These are phyloP conservation scores for Euryodendron excelsum DNA, from an alignment of 148 eudicot species.

Conservation along the genomic window DNA sequence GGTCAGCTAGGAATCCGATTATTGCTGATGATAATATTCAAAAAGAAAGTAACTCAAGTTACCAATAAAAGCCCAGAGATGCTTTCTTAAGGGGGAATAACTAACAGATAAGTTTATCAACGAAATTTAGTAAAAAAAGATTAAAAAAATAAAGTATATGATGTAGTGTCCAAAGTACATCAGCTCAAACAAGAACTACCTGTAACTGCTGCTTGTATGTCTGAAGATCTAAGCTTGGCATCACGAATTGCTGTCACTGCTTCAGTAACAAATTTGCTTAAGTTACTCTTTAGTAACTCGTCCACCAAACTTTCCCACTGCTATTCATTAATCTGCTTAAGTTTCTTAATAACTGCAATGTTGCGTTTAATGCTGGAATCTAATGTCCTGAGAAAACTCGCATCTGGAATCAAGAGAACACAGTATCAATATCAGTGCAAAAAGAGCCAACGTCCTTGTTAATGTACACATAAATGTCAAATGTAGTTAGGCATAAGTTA, in stretches of 20 bases:
- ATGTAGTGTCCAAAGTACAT: neutral
- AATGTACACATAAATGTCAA: too few species aligned
- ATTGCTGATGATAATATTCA: neutral
- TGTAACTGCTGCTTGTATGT: constrained; percentile 96
- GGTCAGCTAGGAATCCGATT: neutral
- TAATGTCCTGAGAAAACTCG: constrained; percentile 71
- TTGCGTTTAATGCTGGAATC: constrained; percentile 98
- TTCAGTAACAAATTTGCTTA: constrained; percentile 97
- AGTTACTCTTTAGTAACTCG: constrained; percentile 82
- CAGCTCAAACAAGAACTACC: constrained; percentile 37
- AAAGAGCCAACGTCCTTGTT: neutral
- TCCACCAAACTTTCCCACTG: constrained; percentile 94
- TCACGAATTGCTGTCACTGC: constrained; percentile 94
- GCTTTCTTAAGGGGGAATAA: neutral
- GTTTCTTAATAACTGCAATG: constrained; percentile 96
- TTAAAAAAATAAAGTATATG: neutral
- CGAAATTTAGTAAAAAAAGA: neutral
- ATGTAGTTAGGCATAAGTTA: too few species aligned
- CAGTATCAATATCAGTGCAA: constrained; percentile 1
- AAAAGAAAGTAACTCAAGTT: neutral
- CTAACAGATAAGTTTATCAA: neutral
- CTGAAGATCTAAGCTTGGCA: constrained; percentile 86
- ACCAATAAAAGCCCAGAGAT: neutral
- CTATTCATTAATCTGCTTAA: constrained; percentile 94
- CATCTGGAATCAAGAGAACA: constrained; percentile 46